Percentiles rank a stretch among this genome's conserved stretches.
phyloP scores from a whole-genome alignment of 768 basidiomycete species.

The Kwoniella bestiolae region DNA sequence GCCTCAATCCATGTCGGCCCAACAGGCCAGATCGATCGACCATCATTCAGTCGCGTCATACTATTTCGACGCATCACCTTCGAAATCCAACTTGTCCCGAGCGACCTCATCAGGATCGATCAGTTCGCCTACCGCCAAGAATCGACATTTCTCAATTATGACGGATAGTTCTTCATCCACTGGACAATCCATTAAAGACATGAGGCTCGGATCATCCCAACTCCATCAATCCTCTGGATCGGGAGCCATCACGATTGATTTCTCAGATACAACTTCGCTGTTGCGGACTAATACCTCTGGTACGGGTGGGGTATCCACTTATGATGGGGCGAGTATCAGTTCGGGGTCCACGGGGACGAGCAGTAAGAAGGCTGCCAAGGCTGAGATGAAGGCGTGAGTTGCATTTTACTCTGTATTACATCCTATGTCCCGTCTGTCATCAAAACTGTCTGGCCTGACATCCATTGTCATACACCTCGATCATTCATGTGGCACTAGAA shows the following conservation, averaged over 20 bases:
- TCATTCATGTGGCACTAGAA: no score
- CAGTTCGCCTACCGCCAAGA: neutral
- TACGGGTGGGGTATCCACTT: constrained; percentile 6
- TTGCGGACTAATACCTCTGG: constrained; percentile 6
- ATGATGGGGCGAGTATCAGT: constrained; percentile 31
- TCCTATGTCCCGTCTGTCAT: neutral
- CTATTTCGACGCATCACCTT: constrained; percentile 15
- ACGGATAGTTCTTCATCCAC: constrained; percentile 16
- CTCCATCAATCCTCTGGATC: neutral
- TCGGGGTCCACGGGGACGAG: constrained; percentile 38
- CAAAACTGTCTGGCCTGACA: no score
- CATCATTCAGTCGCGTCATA: constrained; percentile 14
- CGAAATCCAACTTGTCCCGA: constrained; percentile 4
- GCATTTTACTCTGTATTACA: neutral
- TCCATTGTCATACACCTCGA: no score
- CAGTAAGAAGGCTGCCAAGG: constrained; percentile 32
- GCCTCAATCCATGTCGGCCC: constrained; percentile 1
- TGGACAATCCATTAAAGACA: constrained; percentile 6
- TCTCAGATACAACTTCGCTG: constrained; percentile 5
- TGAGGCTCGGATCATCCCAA: constrained; percentile 7
- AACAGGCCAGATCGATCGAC: constrained; percentile 11
- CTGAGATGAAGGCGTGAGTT: constrained; percentile 33
- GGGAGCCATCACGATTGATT: neutral
- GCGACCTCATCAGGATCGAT: constrained; percentile 7
- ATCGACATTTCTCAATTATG: constrained; percentile 15